Evolutionary conservation across 2,329 filamentous ascomycete genomes (phyloP).

Genomic region (Aureobasidium sp.): DNA sequence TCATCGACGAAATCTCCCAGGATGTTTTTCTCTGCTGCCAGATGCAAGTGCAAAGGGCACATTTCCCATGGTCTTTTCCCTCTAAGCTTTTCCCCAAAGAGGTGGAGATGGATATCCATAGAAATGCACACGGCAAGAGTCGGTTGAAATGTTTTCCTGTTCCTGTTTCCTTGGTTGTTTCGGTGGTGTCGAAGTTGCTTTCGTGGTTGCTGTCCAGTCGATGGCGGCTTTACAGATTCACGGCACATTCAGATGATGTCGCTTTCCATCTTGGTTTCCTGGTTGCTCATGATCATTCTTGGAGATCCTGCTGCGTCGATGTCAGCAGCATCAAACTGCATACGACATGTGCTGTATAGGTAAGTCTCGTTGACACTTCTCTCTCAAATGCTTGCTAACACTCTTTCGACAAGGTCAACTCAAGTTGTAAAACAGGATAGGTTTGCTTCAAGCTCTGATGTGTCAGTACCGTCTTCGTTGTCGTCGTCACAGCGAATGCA

Average conservation of each 20-base stretch:
- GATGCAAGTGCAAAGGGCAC: not conserved
- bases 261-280: not conserved
- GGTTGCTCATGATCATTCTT: not conserved
- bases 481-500: not conserved
- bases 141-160: not conserved
- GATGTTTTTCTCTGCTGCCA: not conserved
- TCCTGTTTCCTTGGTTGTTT: not conserved
- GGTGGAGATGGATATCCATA: not conserved
- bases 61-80: not conserved
- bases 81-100: not conserved
- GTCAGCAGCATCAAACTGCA: not conserved
- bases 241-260: too few species aligned
- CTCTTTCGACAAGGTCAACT: not conserved
- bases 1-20: not conserved
- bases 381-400: not conserved
- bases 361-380: not conserved
- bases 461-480: not conserved
- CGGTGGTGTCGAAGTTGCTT: not conserved
- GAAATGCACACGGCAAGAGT: conserved; percentile 8
- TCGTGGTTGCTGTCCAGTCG: not conserved
- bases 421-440: not conserved
- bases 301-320: not conserved
- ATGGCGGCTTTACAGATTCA: not conserved
- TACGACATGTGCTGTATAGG: not conserved
- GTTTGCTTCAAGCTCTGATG: not conserved